Percentiles rank a stretch among this genome's conserved stretches.
phyloP scores from a whole-genome alignment of 306 rosid species.

The Lablab purpureus region DNA sequence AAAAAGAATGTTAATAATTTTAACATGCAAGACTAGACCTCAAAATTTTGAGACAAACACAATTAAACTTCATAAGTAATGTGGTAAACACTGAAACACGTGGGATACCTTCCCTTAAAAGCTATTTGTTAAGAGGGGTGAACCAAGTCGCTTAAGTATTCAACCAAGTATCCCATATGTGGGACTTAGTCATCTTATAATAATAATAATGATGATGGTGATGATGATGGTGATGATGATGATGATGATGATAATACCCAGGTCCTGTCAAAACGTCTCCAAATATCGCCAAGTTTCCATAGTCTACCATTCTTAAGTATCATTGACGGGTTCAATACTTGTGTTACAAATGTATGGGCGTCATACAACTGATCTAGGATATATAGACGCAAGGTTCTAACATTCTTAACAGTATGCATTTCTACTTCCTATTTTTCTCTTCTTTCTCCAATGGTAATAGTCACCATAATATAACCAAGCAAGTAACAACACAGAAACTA shows the following conservation, averaged over 20 bases:
- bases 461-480: not conserved
- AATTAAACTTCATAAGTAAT: slow-evolving; percentile 5
- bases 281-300: slow-evolving; percentile 26
- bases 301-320: not conserved
- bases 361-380: slow-evolving; percentile 26
- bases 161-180: not conserved
- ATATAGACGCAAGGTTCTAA: slow-evolving; percentile 23
- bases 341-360: slow-evolving; percentile 4
- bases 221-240: too few relatives aligned
- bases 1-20: not conserved
- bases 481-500: slow-evolving; percentile 18
- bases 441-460: not conserved
- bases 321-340: slow-evolving; percentile 5
- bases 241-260: not conserved
- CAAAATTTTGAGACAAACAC: slow-evolving; percentile 9
- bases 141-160: not conserved
- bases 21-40: slow-evolving; percentile 24
- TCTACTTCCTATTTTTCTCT: not conserved
- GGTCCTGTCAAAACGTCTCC: not conserved
- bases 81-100: not conserved
- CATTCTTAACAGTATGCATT: slow-evolving; percentile 16
- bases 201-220: too few relatives aligned
- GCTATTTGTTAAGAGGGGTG: not conserved
- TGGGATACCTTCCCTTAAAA: not conserved
- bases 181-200: not conserved